These are phyloP conservation scores for Venturia asperata DNA, from an alignment of 2,329 filamentous ascomycete genomes.

Conservation along the genomic window DNA sequence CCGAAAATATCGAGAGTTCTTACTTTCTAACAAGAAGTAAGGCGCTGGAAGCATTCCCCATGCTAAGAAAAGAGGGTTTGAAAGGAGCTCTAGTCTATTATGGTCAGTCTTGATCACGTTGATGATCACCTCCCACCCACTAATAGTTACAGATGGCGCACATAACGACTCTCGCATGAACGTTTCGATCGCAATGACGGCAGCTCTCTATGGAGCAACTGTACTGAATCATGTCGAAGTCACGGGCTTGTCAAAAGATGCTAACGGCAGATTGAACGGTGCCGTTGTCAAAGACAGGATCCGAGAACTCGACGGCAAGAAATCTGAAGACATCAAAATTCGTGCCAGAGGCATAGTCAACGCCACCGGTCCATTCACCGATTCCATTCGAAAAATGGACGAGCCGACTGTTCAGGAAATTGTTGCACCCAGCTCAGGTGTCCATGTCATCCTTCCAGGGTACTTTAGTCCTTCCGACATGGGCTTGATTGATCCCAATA, in stretches of 20 bases:
- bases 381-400: constrained; percentile 79
- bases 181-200: constrained; percentile 79
- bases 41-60: constrained; percentile 78
- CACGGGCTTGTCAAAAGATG: constrained; percentile 67
- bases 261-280: constrained; percentile 63
- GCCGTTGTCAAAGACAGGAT: constrained; percentile 67
- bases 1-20: constrained; percentile 80
- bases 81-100: constrained; percentile 84
- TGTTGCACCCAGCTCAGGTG: constrained; percentile 76
- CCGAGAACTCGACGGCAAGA: constrained; percentile 56
- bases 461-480: constrained; percentile 81
- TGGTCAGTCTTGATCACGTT: constrained; percentile 37
- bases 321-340: constrained; percentile 58
- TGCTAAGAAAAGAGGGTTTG: constrained; percentile 73
- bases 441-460: constrained; percentile 78
- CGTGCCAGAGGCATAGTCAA: constrained; percentile 78
- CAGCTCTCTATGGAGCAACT: constrained; percentile 77
- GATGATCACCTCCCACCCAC: neutral
- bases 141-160: constrained; percentile 57
- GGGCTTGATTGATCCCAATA: constrained; percentile 79
- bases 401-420: constrained; percentile 66
- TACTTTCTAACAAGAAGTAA: constrained; percentile 85
- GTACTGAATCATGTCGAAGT: constrained; percentile 80
- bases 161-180: constrained; percentile 94
- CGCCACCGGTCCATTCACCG: constrained; percentile 81